phyloP scores from a whole-genome alignment of 2,329 filamentous ascomycete genomes.

The Colletotrichum godetiae region DNA sequence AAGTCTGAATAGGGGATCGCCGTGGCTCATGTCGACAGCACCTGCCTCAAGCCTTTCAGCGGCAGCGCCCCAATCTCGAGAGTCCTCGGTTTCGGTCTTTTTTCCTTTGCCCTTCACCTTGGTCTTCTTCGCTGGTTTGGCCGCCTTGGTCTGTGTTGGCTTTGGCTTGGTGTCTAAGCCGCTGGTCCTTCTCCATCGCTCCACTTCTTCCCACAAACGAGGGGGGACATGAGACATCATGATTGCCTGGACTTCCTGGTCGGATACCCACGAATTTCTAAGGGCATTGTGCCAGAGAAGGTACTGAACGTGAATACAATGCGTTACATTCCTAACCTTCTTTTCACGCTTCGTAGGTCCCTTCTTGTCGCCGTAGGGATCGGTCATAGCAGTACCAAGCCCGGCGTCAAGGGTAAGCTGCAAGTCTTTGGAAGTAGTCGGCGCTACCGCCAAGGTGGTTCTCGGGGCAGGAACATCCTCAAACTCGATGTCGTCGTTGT shows the following conservation, averaged over 20 bases:
- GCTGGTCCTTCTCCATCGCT: constrained; percentile 77
- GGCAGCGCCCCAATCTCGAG: constrained; percentile 77
- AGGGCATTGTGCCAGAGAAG: constrained; percentile 91
- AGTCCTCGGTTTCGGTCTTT: constrained; percentile 43
- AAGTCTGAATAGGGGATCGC: constrained; percentile 83
- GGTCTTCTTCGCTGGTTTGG: constrained; percentile 41
- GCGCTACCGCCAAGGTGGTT: constrained; percentile 53
- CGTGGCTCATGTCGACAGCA: constrained; percentile 80
- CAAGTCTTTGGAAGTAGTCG: constrained; percentile 72
- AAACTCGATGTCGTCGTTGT: constrained; percentile 73
- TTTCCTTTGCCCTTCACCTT: constrained; percentile 54
- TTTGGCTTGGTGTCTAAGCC: constrained; percentile 63
- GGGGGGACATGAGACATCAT: constrained; percentile 79
- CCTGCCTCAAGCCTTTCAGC: constrained; percentile 78
- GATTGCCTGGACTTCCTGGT: constrained; percentile 78
- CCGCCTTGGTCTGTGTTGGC: constrained; percentile 44
- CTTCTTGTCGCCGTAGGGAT: constrained; percentile 76
- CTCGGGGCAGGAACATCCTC: constrained; percentile 63
- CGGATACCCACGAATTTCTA: constrained; percentile 86
- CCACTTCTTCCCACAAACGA: constrained; percentile 76
- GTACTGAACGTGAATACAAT: constrained; percentile 89
- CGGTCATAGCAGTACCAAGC: constrained; percentile 69
- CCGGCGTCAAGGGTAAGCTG: constrained; percentile 77
- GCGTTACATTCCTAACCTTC: constrained; percentile 80
- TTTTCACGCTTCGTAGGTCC: constrained; percentile 88